Conservation (phyloP, 148 eudicot species). For the Arbutus unedo region DNA sequence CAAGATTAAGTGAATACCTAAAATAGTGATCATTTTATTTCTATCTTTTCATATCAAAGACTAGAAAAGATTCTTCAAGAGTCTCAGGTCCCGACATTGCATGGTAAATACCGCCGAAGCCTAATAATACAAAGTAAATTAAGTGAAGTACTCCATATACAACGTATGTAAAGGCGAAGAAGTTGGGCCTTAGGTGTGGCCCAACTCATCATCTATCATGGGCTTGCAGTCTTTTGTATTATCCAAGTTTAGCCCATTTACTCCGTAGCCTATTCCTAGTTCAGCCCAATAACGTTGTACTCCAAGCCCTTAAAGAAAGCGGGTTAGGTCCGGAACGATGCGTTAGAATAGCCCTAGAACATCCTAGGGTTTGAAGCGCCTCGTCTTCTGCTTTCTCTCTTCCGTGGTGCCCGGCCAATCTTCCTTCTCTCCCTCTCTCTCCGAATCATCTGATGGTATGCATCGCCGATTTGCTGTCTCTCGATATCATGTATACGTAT, state of each 20-base stretch:
- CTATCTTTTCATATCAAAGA: neutral
- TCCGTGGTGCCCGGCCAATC: neutral
- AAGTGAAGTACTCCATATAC: too few relatives aligned
- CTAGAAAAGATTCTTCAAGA: too few relatives aligned
- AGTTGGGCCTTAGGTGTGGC: neutral
- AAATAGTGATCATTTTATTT: neutral
- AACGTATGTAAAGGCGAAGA: too few relatives aligned
- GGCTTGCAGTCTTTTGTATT: neutral
- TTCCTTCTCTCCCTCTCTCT: neutral
- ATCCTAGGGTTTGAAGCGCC: neutral
- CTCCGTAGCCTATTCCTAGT: neutral
- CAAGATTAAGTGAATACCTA: neutral
- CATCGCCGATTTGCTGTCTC: neutral
- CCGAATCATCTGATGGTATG: constrained; percentile 16
- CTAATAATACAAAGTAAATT: too few relatives aligned
- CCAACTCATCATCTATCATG: neutral
- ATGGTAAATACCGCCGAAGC: too few relatives aligned
- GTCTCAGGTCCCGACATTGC: too few relatives aligned
- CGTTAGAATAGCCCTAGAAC: neutral
- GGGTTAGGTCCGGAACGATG: neutral
- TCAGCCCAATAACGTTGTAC: too few relatives aligned
- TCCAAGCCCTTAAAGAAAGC: neutral
- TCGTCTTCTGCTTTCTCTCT: neutral
- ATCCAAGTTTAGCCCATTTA: neutral
- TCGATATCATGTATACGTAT: neutral